Conservation (phyloP, 2,329 filamentous ascomycete genomes). For the Fusarium sp. region DNA sequence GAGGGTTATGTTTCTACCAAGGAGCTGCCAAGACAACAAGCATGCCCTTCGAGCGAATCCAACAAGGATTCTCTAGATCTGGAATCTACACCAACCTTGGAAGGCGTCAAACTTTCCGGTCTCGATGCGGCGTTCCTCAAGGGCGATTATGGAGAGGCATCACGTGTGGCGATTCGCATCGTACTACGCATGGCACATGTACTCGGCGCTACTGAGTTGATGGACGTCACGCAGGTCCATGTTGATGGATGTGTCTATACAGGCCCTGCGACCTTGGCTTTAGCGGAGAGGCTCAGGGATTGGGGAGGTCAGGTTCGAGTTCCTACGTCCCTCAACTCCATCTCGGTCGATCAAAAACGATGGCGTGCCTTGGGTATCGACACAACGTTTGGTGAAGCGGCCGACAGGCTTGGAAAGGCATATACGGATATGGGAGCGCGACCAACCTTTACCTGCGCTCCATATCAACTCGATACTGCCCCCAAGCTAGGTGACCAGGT, state of each 20-base stretch:
- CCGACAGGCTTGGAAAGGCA: conserved; percentile 47
- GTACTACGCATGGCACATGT: conserved; percentile 50
- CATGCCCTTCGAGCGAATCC: neutral
- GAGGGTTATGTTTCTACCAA: conserved; percentile 9
- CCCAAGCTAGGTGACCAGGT: conserved; percentile 49
- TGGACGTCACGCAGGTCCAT: conserved; percentile 48
- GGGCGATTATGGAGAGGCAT: conserved; percentile 47
- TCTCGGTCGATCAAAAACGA: conserved; percentile 53
- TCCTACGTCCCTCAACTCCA: conserved; percentile 53
- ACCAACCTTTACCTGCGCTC: conserved; percentile 55
- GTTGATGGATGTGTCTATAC: conserved; percentile 49
- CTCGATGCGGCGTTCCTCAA: conserved; percentile 38
- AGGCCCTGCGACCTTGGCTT: conserved; percentile 49
- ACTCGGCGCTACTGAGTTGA: conserved; percentile 45
- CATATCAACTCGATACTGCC: conserved; percentile 50
- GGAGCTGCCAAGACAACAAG: neutral
- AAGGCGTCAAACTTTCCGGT: conserved; percentile 6
- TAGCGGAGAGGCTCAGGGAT: conserved; percentile 48
- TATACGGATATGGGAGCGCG: conserved; percentile 53
- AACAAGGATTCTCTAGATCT: conserved; percentile 3
- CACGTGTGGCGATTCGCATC: conserved; percentile 50
- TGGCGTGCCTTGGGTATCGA: conserved; percentile 51
- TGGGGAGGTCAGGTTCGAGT: conserved; percentile 49
- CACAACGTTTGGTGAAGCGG: conserved; percentile 42
- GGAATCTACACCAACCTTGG: conserved; percentile 4